Base-by-base conservation (phyloP, 768 basidiomycete genomes). In the Russula griseocarnosa region DNA sequence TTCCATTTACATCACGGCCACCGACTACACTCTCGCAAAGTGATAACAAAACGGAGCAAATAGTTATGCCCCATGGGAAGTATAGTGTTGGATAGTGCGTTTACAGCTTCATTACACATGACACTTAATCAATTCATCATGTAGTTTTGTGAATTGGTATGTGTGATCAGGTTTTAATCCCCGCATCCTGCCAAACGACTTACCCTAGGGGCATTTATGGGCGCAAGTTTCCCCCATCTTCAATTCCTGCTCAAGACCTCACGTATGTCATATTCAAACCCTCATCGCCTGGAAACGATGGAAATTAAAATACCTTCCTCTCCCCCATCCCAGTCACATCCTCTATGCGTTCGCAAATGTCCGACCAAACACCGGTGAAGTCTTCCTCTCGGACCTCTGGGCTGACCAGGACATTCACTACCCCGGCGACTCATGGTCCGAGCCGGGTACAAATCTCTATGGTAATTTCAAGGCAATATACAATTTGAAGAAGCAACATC, bases 351-450 rank as follows among this genome's bases (percentile, higher is more conserved):
- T 98, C 69, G 97, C 92, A 22, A 92, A 98, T 69, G 75, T 98
- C 69, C 85, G 82, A 69, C 76, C 86, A 22, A 91, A 92, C 63
- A 82, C 86, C 0, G 96, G 96, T 46, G 91, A 92, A 71, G 95
- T 98, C 22, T 76, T 83, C 70, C 75, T 98, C 58, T 95, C 93
- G 42, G 97, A 99, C 70, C 73, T 79, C 2, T 98, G 96, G 96
- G 88, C 94, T 0, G 97, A 99, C 78, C 85, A 95, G 71, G 93
- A 98, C 73, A 98, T 98, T 52, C 97, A 98, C 73, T 95, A 96
- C 73, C 86, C 89, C 0, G 91, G 88, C 9, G 97, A 99, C 75
- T 89, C 88, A 5, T 99, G 97, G 97, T 89, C 94, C 68, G 96
- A 98, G 58, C 73, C 72, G 30, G 94, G 94, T 50, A 87, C 81